phyloP scores from a whole-genome alignment of 345 rosid species.

The Punica granatum region DNA sequence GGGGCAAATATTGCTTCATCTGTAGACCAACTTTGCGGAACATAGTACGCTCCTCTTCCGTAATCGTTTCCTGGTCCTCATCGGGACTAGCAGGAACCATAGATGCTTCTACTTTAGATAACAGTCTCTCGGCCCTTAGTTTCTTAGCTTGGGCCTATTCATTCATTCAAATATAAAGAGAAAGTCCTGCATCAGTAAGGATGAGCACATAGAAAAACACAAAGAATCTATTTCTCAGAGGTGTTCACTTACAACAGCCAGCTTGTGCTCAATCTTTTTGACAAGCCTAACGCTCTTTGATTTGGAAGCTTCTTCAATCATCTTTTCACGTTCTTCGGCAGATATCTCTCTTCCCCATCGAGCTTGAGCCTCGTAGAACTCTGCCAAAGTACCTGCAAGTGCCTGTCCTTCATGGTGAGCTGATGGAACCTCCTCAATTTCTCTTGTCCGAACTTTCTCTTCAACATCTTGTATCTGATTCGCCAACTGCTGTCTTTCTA shows the following conservation, averaged over 20 bases:
- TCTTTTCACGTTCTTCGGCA: constrained; percentile 70
- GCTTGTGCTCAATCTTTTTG: constrained; percentile 70
- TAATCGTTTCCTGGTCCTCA: constrained; percentile 91
- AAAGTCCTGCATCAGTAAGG: neutral
- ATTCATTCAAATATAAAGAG: constrained; percentile 2
- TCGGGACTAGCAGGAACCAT: constrained; percentile 95
- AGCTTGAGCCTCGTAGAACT: constrained; percentile 95
- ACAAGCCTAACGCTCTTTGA: constrained; percentile 55
- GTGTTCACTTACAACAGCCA: constrained; percentile 55
- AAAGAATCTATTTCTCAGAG: neutral
- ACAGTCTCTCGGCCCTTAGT: constrained; percentile 74
- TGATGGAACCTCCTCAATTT: constrained; percentile 38
- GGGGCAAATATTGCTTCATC: constrained; percentile 89
- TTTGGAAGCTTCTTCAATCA: constrained; percentile 83
- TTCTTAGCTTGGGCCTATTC: constrained; percentile 83
- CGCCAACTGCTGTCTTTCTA: constrained; percentile 73
- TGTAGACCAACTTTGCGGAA: constrained; percentile 87
- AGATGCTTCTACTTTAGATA: constrained; percentile 87
- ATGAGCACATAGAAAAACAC: neutral
- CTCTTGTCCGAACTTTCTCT: constrained; percentile 56
- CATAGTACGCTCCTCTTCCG: constrained; percentile 89
- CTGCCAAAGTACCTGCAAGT: constrained; percentile 89
- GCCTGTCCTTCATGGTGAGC: constrained; percentile 36
- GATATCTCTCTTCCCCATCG: constrained; percentile 85
- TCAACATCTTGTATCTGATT: constrained; percentile 77